phyloP scores from a whole-genome alignment of 495 filamentous ascomycete genomes.

The Halenospora varia region DNA sequence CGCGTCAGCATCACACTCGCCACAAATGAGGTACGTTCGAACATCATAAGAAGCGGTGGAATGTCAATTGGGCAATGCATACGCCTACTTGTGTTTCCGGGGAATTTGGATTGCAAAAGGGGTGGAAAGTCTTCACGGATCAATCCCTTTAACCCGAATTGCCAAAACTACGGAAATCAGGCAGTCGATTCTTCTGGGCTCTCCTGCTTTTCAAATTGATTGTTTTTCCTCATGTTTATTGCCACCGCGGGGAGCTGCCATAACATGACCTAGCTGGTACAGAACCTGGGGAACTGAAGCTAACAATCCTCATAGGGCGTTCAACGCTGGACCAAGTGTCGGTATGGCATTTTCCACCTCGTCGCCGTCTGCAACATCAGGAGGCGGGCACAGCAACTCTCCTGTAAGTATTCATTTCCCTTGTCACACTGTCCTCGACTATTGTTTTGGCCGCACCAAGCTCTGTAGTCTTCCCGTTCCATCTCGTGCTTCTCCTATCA shows the following conservation, averaged over 20 bases:
- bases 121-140: neutral
- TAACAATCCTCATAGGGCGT: slow-evolving; percentile 18
- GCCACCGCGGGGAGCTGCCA: neutral
- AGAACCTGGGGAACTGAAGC: neutral
- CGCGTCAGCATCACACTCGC: slow-evolving; percentile 53
- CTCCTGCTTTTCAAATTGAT: too few species aligned
- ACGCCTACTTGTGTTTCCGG: neutral
- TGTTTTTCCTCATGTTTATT: neutral
- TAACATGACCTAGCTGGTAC: neutral
- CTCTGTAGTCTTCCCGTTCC: neutral
- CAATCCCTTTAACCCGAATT: too few species aligned
- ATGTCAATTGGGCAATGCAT: neutral
- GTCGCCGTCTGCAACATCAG: slow-evolving; percentile 64
- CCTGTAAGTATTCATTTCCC: slow-evolving; percentile 50
- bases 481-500: neutral
- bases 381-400: slow-evolving; percentile 60
- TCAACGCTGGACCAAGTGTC: slow-evolving; percentile 15
- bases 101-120: neutral
- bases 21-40: slow-evolving; percentile 59
- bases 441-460: neutral
- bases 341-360: slow-evolving; percentile 25
- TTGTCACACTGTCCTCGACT: neutral
- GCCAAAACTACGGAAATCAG: too few species aligned
- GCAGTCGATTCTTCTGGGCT: too few species aligned
- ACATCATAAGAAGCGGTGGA: neutral